These are phyloP conservation scores for Pluteus cervinus DNA, from an alignment of 768 basidiomycete species.

Conservation along the genomic window DNA sequence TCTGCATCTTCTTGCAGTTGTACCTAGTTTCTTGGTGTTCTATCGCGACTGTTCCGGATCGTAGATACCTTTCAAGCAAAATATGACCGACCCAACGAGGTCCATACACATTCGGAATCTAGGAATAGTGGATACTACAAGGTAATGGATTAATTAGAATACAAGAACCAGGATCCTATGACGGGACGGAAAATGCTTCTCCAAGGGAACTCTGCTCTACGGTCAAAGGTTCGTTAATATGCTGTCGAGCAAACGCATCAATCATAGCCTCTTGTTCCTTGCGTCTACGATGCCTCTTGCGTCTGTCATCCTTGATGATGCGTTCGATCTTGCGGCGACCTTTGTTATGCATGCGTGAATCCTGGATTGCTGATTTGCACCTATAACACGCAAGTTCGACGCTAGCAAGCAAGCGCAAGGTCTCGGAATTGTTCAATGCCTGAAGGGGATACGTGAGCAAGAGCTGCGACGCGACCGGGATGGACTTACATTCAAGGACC, in stretches of 20 bases:
- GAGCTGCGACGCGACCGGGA: slow-evolving; percentile 5
- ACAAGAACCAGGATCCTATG: too few species aligned
- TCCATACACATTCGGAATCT: too few species aligned
- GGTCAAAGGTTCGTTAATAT: slow-evolving; percentile 22
- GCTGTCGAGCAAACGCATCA: slow-evolving; percentile 66
- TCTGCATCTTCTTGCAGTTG: too few species aligned
- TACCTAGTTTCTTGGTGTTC: too few species aligned
- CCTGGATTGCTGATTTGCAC: slow-evolving; percentile 60
- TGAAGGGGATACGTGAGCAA: slow-evolving; percentile 19
- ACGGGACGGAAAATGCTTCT: too few species aligned
- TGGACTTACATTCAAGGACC: slow-evolving; percentile 71
- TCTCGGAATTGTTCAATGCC: slow-evolving; percentile 82
- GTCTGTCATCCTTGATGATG: slow-evolving; percentile 80
- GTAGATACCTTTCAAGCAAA: too few species aligned
- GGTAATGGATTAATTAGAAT: too few species aligned
- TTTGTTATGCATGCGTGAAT: slow-evolving; percentile 62
- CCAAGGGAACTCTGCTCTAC: slow-evolving; percentile 19
- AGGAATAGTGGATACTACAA: neutral
- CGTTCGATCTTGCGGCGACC: slow-evolving; percentile 68
- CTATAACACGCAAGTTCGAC: slow-evolving; percentile 82
- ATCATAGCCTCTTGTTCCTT: slow-evolving; percentile 82
- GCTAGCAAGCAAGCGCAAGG: slow-evolving; percentile 73
- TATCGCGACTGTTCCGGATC: too few species aligned
- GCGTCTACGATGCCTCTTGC: slow-evolving; percentile 73
- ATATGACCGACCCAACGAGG: too few species aligned